Evolutionary conservation across 371 early-diverging fungal genomes (phyloP).

Genomic region (Lichtheimia ramosa): DNA sequence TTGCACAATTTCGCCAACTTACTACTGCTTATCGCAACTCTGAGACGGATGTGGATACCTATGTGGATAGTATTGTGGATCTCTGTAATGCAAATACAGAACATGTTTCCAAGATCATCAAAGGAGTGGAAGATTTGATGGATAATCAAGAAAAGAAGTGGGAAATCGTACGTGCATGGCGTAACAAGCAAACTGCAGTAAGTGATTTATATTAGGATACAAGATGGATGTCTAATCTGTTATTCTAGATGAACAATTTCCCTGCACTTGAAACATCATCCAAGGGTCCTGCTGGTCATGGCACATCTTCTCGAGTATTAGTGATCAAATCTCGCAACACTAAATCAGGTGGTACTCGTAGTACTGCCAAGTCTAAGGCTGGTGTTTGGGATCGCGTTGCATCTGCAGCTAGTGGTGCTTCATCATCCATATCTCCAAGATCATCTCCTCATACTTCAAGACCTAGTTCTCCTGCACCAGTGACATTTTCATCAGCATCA

Average conservation of each 20-base stretch:
- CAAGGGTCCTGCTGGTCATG: slow-evolving; percentile 32
- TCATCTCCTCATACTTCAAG: slow-evolving; percentile 41
- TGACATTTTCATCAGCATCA: slow-evolving; percentile 7
- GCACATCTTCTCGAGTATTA: slow-evolving; percentile 40
- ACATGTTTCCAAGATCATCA: slow-evolving; percentile 51
- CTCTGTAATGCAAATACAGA: slow-evolving; percentile 47
- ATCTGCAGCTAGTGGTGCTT: slow-evolving; percentile 28
- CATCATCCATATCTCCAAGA: slow-evolving; percentile 24
- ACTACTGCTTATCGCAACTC: slow-evolving; percentile 56
- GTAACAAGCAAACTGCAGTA: slow-evolving; percentile 66
- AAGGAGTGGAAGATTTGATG: slow-evolving; percentile 54
- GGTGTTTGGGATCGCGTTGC: slow-evolving; percentile 51
- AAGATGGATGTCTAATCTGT: too few relatives aligned
- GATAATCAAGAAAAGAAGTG: slow-evolving; percentile 58
- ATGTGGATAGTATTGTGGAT: slow-evolving; percentile 52
- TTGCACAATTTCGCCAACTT: slow-evolving; percentile 61
- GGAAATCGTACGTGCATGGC: slow-evolving; percentile 69
- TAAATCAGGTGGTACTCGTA: slow-evolving; percentile 32
- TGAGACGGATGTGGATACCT: slow-evolving; percentile 54
- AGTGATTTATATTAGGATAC: neutral
- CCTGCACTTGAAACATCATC: slow-evolving; percentile 25
- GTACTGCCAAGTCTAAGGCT: slow-evolving; percentile 34
- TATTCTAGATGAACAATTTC: slow-evolving; percentile 25
- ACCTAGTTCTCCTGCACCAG: slow-evolving; percentile 33
- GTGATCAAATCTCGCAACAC: slow-evolving; percentile 55